Conservation (phyloP, 768 basidiomycete species). For the Mycena chlorophos region DNA sequence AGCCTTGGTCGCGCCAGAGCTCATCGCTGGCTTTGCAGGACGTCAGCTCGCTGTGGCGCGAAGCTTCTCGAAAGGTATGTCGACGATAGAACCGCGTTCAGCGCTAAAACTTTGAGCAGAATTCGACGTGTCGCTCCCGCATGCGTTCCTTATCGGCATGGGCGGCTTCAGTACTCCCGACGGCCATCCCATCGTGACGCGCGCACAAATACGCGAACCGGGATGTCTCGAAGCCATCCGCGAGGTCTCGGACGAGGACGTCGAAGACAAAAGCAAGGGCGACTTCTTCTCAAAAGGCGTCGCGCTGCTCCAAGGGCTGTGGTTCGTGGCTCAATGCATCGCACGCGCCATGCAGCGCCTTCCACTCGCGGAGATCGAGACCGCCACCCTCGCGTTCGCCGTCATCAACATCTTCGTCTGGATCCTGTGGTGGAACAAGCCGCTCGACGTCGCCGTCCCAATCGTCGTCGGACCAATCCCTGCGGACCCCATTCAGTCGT, state of each 20-base stretch:
- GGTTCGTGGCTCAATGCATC: slow-evolving; percentile 36
- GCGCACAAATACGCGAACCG: background rate
- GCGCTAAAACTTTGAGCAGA: background rate
- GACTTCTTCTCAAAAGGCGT: slow-evolving; percentile 35
- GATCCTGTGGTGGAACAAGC: slow-evolving; percentile 42
- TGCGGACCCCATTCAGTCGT: background rate
- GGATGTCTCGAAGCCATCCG: slow-evolving; percentile 1
- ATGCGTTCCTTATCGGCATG: slow-evolving; percentile 24
- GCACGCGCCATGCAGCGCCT: slow-evolving; percentile 26
- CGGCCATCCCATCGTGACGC: background rate
- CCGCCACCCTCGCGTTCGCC: slow-evolving; percentile 36
- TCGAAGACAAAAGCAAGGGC: slow-evolving; percentile 33
- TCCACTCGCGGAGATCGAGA: slow-evolving; percentile 36
- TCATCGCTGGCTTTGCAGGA: slow-evolving; percentile 18
- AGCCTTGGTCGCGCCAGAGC: slow-evolving; percentile 21
- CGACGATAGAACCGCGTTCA: background rate
- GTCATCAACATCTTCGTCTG: slow-evolving; percentile 33
- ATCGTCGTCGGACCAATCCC: slow-evolving; percentile 12
- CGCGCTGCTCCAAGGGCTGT: slow-evolving; percentile 34
- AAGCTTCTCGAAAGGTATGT: slow-evolving; percentile 1
- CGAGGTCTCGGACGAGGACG: slow-evolving; percentile 12
- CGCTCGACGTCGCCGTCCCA: slow-evolving; percentile 31
- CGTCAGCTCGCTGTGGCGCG: slow-evolving; percentile 14
- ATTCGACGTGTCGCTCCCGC: slow-evolving; percentile 7
- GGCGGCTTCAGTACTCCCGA: slow-evolving; percentile 25